Base-by-base conservation (phyloP, 129 eudicot species). In the Arctium minus region DNA sequence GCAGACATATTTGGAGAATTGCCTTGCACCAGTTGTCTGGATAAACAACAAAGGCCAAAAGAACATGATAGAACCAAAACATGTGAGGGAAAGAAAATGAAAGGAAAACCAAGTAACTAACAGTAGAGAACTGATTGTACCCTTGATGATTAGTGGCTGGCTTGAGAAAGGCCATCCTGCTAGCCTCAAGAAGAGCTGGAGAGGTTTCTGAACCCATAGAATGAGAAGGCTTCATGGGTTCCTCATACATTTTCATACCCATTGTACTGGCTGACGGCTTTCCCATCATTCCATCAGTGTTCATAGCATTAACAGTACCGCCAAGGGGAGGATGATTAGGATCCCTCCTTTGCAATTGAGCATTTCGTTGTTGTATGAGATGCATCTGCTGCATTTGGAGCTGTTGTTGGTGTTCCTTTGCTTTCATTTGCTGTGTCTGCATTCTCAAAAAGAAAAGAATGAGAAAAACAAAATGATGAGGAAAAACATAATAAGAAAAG, bases 361-460 rank as follows among this genome's bases (percentile, higher is more conserved):
- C 94, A 91, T 91, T 95, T 15, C 97, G 87, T 73, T 95, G 98
- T 81, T 95, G 99, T 91, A 95, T 87, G 71, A 93, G 84, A 80
- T 95, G 99, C 88, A 93, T 86, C 86, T 95, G 99, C 85, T 95
- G 99, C 92, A 95, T 91, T 83, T 95, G 99, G 77, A 95, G 82
- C 86, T 95, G 99, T 85, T 94, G 98, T 40, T 94, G 98, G 56
- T 94, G 98, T 78, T 95, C 99, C 79, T 97, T 95, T 68, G 93
- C 88, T 88, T 95, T 95, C 85, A 88, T 91, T 89, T 95, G 99
- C 48, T 95, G 99, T 11, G 97, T 91, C 99, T 95, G 80, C 70
- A n/a, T 38, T 35, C 31, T 68, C 4, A 72, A 37, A 80, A 88
- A 35, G 36, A 40, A 75, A 48, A 12, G 48, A 70, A 48, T 30